phyloP scores from a whole-genome alignment of 495 filamentous ascomycete genomes.

The Penicillium riverlandense region DNA sequence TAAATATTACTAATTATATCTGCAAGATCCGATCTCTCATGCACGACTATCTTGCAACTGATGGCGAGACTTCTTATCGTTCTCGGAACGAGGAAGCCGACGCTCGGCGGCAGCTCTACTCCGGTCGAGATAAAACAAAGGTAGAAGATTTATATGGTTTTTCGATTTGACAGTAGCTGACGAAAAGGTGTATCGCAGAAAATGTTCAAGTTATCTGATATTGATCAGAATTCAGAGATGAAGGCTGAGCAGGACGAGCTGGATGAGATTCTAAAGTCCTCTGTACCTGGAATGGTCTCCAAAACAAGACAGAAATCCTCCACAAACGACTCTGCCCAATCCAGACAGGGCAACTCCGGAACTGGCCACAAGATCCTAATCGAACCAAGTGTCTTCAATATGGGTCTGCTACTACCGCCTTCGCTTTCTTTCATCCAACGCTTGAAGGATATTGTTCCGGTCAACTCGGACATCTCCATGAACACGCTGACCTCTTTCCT shows the following conservation, averaged over 20 bases:
- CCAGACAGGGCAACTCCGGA: constrained; percentile 44
- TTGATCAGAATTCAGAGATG: constrained; percentile 67
- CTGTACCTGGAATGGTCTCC: constrained; percentile 88
- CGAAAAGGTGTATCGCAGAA: constrained; percentile 30
- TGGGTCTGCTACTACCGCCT: constrained; percentile 88
- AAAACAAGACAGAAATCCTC: constrained; percentile 49
- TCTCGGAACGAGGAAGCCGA: constrained; percentile 38
- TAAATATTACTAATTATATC: constrained; percentile 31
- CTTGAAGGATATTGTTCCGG: constrained; percentile 85
- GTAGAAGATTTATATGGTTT: constrained; percentile 14
- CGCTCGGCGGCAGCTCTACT: constrained; percentile 50
- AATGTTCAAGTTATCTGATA: constrained; percentile 84
- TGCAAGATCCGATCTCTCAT: constrained; percentile 73
- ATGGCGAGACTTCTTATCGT: constrained; percentile 57
- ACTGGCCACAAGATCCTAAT: constrained; percentile 82
- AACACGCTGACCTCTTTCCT: constrained; percentile 91
- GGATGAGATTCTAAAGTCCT: constrained; percentile 79
- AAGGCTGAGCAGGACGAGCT: constrained; percentile 82
- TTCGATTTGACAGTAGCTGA: constrained; percentile 12
- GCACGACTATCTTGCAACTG: constrained; percentile 96
- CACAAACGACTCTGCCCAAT: constrained; percentile 27
- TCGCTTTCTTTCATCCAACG: constrained; percentile 87
- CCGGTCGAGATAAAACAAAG: constrained; percentile 61
- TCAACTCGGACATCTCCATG: constrained; percentile 72
- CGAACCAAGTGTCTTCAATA: constrained; percentile 96